Base-by-base conservation (phyloP, 371 early-diverging fungal species). In the Smittium culicis region DNA sequence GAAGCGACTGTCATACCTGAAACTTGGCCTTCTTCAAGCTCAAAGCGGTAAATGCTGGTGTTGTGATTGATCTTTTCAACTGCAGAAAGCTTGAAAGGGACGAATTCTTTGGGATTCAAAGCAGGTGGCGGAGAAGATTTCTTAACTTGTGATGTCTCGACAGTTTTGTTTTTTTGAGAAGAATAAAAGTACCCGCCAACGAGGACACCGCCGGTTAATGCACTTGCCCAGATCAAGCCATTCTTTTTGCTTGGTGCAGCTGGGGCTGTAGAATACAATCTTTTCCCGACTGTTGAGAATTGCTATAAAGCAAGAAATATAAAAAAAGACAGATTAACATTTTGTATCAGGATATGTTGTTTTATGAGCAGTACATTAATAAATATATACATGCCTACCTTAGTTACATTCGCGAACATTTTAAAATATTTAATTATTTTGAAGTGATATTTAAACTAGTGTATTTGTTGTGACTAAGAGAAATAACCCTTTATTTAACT, bases 11-110 rank as follows among this genome's bases (percentile, higher is more conserved):
- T 84, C 68, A 94, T 74, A 84, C 88, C 69, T 83, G 81, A 57
- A 79, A 78, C 61, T 85, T 85, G 60, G 81, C 77, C 56, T 75
- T 83, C 62, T 78, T 79, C 88, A 65, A 94, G 80, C 30, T 79
- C 86, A 68, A 96, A 94, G 28, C 91, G 84, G 81, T 85, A 92
- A 35, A 81, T 71, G 29, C 80, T 82, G 16, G 93, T 93, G 77
- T 93, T 86, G 75, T 86, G 88, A 74, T 79, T 87, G 69, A 92
- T 74, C 20, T 80, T 74, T 60, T 81, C 66, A 32, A 83, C 74
- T 68, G 79, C 82, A 73, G 80, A 71, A 68, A 92, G 75, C 78
- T 81, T 87, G 77, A 91, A 89, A 54, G 85, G 72, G 14, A 79
- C 75, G 76, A 92, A 93, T 56, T 81, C 81, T 1, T 77, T 76